Evolutionary conservation across 495 filamentous ascomycete genomes (phyloP).

Genomic region (Trichoderma orchidacearum): DNA sequence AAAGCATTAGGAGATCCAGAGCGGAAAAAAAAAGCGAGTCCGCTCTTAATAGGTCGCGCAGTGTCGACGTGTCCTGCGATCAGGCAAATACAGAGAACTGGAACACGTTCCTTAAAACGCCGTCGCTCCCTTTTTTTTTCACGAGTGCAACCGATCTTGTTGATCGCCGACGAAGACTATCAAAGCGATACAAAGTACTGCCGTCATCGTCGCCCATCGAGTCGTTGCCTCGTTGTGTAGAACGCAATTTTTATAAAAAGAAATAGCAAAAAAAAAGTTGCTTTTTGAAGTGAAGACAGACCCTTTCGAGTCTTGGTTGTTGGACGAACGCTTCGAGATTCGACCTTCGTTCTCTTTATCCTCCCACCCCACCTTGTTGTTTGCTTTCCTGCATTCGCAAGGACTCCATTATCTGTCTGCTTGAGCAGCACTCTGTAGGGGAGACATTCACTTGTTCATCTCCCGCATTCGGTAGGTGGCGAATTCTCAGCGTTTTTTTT

Average conservation of each 20-base stretch:
- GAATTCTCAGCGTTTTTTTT: slow-evolving; percentile 7
- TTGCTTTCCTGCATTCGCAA: slow-evolving; percentile 9
- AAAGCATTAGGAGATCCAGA: background rate
- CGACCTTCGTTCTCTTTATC: slow-evolving; percentile 8
- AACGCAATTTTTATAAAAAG: background rate
- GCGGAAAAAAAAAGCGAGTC: background rate
- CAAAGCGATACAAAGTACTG: slow-evolving; percentile 11
- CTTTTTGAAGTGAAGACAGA: slow-evolving; percentile 1
- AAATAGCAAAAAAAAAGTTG: background rate
- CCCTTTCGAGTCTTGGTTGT: slow-evolving; percentile 8
- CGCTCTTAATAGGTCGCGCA: background rate
- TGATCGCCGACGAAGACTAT: slow-evolving; percentile 12
- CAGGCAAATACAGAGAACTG: slow-evolving; percentile 2
- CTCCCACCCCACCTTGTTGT: slow-evolving; percentile 15
- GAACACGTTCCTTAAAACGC: slow-evolving; percentile 4
- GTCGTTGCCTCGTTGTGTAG: slow-evolving; percentile 3
- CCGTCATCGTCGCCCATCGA: background rate
- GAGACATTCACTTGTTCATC: slow-evolving; percentile 99
- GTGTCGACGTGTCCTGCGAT: slow-evolving; percentile 1
- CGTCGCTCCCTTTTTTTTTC: background rate
- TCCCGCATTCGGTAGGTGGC: slow-evolving; percentile 65
- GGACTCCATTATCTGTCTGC: slow-evolving; percentile 11
- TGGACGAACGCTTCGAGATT: slow-evolving; percentile 4
- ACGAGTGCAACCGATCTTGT: slow-evolving; percentile 9
- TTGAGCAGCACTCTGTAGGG: slow-evolving; percentile 46